Evolutionary conservation across 176 grass and related monocot genomes (phyloP).

Genomic region (Paspalum vaginatum): DNA sequence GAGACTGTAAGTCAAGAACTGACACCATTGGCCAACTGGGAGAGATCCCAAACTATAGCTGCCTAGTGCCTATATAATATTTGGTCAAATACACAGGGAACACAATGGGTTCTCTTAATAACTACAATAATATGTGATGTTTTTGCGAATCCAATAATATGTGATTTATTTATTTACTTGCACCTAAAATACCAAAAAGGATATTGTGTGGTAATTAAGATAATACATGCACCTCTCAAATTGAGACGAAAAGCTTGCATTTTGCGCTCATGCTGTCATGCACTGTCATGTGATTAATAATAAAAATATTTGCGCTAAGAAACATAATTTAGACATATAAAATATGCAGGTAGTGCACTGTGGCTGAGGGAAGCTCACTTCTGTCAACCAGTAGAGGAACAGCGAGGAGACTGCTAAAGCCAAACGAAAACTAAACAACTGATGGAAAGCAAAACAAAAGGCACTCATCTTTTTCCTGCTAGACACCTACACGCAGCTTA

Average conservation of each 20-base stretch:
- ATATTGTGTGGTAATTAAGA: neutral
- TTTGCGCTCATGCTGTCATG: neutral
- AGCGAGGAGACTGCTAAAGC: conserved; percentile 21
- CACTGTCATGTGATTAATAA: neutral
- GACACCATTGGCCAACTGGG: conserved; percentile 5
- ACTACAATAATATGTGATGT: neutral
- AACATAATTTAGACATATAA: neutral
- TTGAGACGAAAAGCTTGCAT: neutral
- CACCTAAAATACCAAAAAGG: neutral
- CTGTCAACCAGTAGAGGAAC: conserved; percentile 36
- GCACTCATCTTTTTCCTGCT: neutral
- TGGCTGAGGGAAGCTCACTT: conserved; percentile 21
- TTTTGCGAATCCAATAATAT: too few relatives aligned
- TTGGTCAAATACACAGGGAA: conserved; percentile 18
- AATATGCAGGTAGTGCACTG: conserved; percentile 21
- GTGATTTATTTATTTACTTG: neutral
- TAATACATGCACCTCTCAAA: neutral
- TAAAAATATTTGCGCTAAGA: neutral
- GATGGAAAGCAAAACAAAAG: neutral
- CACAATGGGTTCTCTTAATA: too few relatives aligned
- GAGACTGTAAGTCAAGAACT: neutral
- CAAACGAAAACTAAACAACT: conserved; percentile 3
- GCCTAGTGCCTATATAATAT: neutral
- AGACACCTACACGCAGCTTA: conserved; percentile 3
- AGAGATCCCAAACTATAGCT: conserved; percentile 4